These are phyloP conservation scores for Przewalskia tangutica DNA, from an alignment of 257 asterid species.

Conservation along the genomic window DNA sequence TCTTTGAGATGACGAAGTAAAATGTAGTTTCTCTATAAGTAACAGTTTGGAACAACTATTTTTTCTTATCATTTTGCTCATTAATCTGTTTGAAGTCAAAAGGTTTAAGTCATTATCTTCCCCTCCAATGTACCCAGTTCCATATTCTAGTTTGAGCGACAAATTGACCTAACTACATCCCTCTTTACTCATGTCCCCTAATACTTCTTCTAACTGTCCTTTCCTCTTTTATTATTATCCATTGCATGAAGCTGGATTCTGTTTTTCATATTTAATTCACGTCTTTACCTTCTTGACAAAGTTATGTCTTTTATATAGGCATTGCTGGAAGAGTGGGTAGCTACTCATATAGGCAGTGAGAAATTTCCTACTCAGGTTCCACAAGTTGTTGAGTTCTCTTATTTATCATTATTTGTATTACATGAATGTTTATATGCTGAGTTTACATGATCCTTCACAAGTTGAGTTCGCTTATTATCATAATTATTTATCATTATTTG, in stretches of 20 bases:
- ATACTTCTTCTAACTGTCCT: neutral
- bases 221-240: neutral
- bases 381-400: conserved; percentile 8
- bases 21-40: neutral
- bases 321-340: conserved; percentile 92
- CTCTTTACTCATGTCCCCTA: neutral
- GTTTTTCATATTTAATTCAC: neutral
- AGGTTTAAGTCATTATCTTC: neutral
- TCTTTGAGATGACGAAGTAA: neutral
- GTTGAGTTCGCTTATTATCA: no score
- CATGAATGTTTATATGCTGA: neutral
- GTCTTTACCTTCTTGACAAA: neutral
- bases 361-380: conserved; percentile 72
- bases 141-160: neutral
- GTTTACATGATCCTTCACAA: no score
- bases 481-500: no score
- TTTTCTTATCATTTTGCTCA: neutral
- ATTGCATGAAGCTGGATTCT: neutral
- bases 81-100: neutral
- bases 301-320: conserved; percentile 45
- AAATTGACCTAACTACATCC: neutral
- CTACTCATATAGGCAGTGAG: conserved; percentile 51
- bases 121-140: neutral
- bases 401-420: neutral
- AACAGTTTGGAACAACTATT: neutral